Percentiles rank a stretch among this genome's conserved stretches.
Conservation (phyloP, 345 rosid genomes). For the Linum trigynum region DNA sequence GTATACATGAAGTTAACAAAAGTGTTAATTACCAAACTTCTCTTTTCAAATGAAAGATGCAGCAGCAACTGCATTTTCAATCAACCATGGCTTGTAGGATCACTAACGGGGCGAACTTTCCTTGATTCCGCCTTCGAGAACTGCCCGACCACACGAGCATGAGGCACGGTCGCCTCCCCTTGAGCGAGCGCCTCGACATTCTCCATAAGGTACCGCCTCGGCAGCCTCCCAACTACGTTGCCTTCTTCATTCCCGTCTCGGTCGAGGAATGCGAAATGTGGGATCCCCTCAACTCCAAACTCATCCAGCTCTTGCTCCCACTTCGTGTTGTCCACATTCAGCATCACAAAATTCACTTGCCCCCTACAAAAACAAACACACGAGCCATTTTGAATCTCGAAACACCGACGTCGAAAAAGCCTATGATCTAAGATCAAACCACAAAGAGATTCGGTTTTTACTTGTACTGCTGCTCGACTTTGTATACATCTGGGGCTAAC, state of each 20-base stretch:
- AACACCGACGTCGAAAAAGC: neutral
- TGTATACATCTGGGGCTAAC: slow-evolving; percentile 86
- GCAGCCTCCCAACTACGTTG: slow-evolving; percentile 83
- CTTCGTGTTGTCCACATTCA: slow-evolving; percentile 90
- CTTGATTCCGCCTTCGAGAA: slow-evolving; percentile 63
- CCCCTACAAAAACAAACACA: slow-evolving; percentile 37
- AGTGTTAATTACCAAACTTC: neutral
- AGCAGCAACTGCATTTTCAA: neutral
- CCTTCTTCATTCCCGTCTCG: slow-evolving; percentile 88
- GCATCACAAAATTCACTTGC: slow-evolving; percentile 89
- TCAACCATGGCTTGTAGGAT: slow-evolving; percentile 80
- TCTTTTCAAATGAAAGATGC: neutral
- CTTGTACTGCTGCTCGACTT: slow-evolving; percentile 90
- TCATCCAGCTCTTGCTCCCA: slow-evolving; percentile 98
- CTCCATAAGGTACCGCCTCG: slow-evolving; percentile 63
- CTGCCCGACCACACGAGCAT: slow-evolving; percentile 79
- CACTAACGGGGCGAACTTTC: slow-evolving; percentile 61
- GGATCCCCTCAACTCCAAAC: slow-evolving; percentile 97
- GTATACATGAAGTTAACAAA: neutral
- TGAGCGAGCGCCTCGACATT: slow-evolving; percentile 71
- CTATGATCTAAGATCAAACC: neutral
- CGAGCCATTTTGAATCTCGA: neutral
- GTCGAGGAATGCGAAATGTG: slow-evolving; percentile 83
- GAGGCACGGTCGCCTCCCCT: slow-evolving; percentile 68
- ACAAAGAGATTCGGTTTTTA: slow-evolving; percentile 22